Percentiles rank a stretch among this genome's conserved stretches.
phyloP scores from a whole-genome alignment of 129 eudicot species.

The Glebionis coronaria region DNA sequence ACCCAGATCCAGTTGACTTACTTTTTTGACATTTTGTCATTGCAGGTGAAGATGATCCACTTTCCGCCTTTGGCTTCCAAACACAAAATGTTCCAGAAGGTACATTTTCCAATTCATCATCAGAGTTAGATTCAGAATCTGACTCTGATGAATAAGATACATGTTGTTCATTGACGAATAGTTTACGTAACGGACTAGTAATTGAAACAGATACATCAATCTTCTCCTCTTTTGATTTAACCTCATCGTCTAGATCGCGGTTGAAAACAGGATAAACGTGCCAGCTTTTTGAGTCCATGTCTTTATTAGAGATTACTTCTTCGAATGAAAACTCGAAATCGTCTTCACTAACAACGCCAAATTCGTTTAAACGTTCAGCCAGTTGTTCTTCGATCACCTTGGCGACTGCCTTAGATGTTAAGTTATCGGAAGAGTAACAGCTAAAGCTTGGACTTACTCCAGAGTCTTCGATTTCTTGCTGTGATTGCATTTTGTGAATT shows the following conservation, averaged over 20 bases:
- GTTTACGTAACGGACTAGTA: conserved; percentile 27
- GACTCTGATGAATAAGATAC: conserved; percentile 26
- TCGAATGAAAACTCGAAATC: conserved; percentile 44
- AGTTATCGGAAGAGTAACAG: conserved; percentile 33
- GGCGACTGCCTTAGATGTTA: conserved; percentile 27
- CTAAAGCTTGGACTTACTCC: conserved; percentile 43
- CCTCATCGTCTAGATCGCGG: no score
- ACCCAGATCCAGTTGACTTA: conserved; percentile 59
- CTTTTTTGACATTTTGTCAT: conserved; percentile 42
- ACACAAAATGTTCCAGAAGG: conserved; percentile 57
- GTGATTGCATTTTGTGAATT: conserved; percentile 8
- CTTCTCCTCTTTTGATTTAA: not conserved
- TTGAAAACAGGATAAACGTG: no score
- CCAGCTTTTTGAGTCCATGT: no score
- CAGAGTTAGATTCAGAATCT: conserved; percentile 34
- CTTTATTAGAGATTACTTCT: not conserved
- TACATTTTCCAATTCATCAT: conserved; percentile 42
- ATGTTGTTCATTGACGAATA: conserved; percentile 30
- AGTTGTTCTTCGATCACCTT: conserved; percentile 31
- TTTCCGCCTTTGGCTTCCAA: conserved; percentile 43
- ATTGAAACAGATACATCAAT: not conserved
- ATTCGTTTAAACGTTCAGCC: not conserved
- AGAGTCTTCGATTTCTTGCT: conserved; percentile 10
- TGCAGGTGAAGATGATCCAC: not conserved
- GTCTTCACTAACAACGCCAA: not conserved